Evolutionary conservation across 2,329 filamentous ascomycete species (phyloP), one percentile per base, ranked within the genome.

Genomic region (Pseudocercospora cruenta): DNA sequence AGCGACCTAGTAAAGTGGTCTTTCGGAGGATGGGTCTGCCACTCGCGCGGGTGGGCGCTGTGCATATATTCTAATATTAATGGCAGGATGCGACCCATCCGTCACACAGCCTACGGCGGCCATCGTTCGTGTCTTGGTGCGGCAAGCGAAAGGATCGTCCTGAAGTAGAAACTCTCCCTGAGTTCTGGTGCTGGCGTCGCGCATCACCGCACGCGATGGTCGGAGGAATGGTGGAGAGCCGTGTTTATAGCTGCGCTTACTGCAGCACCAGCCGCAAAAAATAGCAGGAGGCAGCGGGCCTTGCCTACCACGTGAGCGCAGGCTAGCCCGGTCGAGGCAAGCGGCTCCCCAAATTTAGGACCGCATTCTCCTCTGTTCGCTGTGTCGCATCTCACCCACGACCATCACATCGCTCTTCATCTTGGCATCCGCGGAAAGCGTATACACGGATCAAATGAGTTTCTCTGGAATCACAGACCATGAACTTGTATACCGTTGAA

Each of bases 141-240:
- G 51, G 22, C 54, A 33, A 57, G 54, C 54, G 54, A 57, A 36
- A 33, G 54, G 54, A 57, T 28, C n/a, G 28, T 57, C 54, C n/a
- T 36, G 54, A 22, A 36, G 54, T 9, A 39, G 31, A 39, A 58
- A 58, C 28, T 19, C 22, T n/a, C 51, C 51, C 51, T 54, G 51
- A 54, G 2, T 28, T 53, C 47, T 53, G 47, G 3, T 53, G 47
- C 47, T 21, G 47, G 21, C 47, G 21, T 24, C 22, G 21, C 21
- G 47, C 47, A 53, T 28, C 47, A 51, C 47, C 47, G 51, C 26
- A 55, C 51, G 51, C 51, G 51, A n/a, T 58, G 19, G 10, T n/a
- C 54, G 54, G 54, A 58, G 54, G 31, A 58, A 58, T 58, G 54
- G 26, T 39, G 54, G 54, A 58, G 54, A 58, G 54, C 54, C 54